Evolutionary conservation across 1,284 basidiomycete genomes (phyloP).

Genomic region (Puccinia coronata): DNA sequence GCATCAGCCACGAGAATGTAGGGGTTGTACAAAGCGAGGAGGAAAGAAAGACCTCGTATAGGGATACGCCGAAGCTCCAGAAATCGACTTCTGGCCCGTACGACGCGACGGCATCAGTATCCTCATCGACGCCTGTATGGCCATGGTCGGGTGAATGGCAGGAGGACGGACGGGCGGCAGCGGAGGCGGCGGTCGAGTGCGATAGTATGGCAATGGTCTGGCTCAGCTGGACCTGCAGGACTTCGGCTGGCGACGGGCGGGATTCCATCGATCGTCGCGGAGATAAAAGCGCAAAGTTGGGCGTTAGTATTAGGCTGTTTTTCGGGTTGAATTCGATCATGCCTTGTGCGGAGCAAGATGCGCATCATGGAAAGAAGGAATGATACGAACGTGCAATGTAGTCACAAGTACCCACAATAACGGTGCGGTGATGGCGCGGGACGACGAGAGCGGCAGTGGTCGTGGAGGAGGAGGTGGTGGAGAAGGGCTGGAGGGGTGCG

Average conservation of each 20-base stretch:
- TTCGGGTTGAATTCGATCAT: not conserved
- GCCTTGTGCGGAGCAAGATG: not conserved
- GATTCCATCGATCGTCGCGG: not conserved
- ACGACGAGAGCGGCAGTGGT: too few relatives aligned
- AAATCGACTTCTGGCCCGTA: constrained; percentile 85
- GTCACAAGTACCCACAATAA: constrained; percentile 55
- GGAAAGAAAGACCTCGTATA: constrained; percentile 63
- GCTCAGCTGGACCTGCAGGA: constrained; percentile 76
- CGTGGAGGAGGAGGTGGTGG: not conserved
- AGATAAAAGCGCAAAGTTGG: not conserved
- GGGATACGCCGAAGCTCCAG: constrained; percentile 88
- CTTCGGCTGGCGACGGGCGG: constrained; percentile 69
- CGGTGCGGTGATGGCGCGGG: constrained; percentile 60
- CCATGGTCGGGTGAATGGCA: constrained; percentile 44
- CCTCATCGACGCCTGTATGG: not conserved
- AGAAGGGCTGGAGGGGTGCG: constrained; percentile 64
- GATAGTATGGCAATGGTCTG: constrained; percentile 63
- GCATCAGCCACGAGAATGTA: not conserved
- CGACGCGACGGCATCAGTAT: constrained; percentile 53
- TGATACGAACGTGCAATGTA: constrained; percentile 54
- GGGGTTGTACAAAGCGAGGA: not conserved
- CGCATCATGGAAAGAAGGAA: constrained; percentile 7
- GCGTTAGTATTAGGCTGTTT: not conserved
- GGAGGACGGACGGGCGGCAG: constrained; percentile 48
- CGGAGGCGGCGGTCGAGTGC: not conserved